Evolutionary conservation across 2,329 filamentous ascomycete genomes (phyloP).

Genomic region (Xylariaceae sp.): DNA sequence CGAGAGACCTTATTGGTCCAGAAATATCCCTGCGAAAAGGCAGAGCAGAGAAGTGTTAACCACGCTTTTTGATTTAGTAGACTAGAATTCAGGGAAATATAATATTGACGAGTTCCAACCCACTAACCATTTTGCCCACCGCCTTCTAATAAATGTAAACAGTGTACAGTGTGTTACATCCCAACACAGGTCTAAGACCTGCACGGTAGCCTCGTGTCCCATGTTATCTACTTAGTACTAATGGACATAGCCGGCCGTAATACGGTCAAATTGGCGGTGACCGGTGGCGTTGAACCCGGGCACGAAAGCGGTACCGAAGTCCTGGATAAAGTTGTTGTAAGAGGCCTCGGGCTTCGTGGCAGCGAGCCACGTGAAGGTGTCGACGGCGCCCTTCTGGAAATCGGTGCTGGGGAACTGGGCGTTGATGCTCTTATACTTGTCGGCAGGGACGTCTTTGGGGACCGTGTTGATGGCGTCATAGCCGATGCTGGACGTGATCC

Average conservation of each 20-base stretch:
- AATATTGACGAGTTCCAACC: too few species aligned
- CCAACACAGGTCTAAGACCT: too few species aligned
- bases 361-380: slow-evolving; percentile 15
- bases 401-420: slow-evolving; percentile 9
- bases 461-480: slow-evolving; percentile 11
- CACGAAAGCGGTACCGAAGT: slow-evolving; percentile 11
- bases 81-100: too few species aligned
- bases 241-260: slow-evolving; percentile 2
- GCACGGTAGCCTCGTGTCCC: background rate
- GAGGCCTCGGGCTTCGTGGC: slow-evolving; percentile 12
- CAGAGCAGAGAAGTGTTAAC: too few species aligned
- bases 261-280: slow-evolving; percentile 13
- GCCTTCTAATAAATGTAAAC: too few species aligned
- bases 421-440: slow-evolving; percentile 8
- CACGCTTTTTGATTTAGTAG: too few species aligned
- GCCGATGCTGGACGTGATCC: slow-evolving; percentile 11
- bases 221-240: background rate
- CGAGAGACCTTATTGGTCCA: too few species aligned
- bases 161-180: too few species aligned
- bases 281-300: slow-evolving; percentile 11
- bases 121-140: too few species aligned
- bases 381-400: slow-evolving; percentile 14
- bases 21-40: too few species aligned
- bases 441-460: slow-evolving; percentile 3
- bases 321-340: slow-evolving; percentile 15